Evolutionary conservation across 257 asterid genomes (phyloP).

Genomic region (Capsicum chinense): DNA sequence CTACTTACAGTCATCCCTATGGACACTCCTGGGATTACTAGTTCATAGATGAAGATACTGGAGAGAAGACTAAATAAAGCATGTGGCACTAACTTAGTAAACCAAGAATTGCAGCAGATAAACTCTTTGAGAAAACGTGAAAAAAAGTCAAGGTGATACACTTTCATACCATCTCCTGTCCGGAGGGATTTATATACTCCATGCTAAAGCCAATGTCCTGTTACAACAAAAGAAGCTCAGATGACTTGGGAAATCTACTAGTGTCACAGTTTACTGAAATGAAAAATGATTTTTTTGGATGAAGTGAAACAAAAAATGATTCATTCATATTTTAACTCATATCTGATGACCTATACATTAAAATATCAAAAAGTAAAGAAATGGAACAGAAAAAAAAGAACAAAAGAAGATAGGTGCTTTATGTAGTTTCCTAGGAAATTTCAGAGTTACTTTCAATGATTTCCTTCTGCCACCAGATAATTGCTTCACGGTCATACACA

Average conservation of each 20-base stretch:
- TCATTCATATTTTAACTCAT: not conserved
- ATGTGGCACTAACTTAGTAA: not conserved
- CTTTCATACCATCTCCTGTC: constrained; percentile 64
- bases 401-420: not conserved
- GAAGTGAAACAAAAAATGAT: not conserved
- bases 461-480: not conserved
- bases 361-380: not conserved
- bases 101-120: constrained; percentile 3
- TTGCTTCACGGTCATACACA: not conserved
- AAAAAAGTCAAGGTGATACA: constrained; percentile 12
- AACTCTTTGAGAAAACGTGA: not conserved
- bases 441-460: not conserved
- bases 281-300: not conserved
- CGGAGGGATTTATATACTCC: constrained; percentile 74
- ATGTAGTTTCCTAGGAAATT: constrained; percentile 12
- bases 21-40: too few relatives aligned
- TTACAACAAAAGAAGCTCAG: constrained; percentile 34
- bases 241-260: constrained; percentile 10
- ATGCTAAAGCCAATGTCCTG: constrained; percentile 95
- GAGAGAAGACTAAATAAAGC: not conserved
- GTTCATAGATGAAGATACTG: too few relatives aligned
- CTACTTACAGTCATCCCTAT: too few relatives aligned
- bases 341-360: not conserved
- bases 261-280: not conserved
- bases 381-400: not conserved